A percentile compares a stretch with the other conserved stretches of the same genome.
These are phyloP conservation scores for Penicillium hesseltinei DNA, from an alignment of 2,329 filamentous ascomycete species.

Conservation along the genomic window DNA sequence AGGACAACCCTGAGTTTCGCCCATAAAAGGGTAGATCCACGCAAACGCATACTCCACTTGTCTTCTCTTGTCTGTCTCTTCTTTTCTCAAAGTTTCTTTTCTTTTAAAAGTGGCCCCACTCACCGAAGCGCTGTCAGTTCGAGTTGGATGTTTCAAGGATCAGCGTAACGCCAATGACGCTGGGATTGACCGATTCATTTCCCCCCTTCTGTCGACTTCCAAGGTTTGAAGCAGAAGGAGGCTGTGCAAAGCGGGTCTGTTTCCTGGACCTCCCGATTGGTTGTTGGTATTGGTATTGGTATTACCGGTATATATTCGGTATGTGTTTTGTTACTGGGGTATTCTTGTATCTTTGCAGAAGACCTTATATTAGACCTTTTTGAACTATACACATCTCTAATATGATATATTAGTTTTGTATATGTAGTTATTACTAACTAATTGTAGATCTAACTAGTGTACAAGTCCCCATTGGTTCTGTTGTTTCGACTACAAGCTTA, in stretches of 20 bases:
- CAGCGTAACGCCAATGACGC: conserved; percentile 5
- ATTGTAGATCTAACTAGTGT: not conserved
- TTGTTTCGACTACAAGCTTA: not conserved
- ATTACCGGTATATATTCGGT: conserved; percentile 3
- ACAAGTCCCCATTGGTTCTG: not conserved
- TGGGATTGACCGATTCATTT: conserved; percentile 4
- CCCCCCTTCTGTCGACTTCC: conserved; percentile 5
- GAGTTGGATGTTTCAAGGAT: conserved; percentile 1
- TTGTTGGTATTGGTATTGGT: not conserved
- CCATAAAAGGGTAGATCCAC: conserved; percentile 4
- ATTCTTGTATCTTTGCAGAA: not conserved
- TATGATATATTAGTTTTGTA: not conserved
- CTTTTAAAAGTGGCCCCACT: not conserved
- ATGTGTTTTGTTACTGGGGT: not conserved
- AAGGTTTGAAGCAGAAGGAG: conserved; percentile 13
- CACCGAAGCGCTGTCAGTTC: conserved; percentile 3
- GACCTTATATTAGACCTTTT: not conserved
- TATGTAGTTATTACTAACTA: not conserved
- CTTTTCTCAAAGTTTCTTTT: not conserved
- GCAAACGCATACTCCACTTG: conserved; percentile 5
- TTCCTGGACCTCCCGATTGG: conserved; percentile 11
- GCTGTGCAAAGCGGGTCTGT: conserved; percentile 14
- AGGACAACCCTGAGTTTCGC: not conserved
- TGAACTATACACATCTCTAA: not conserved
- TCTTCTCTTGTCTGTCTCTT: not conserved